Percentiles rank a stretch among this genome's conserved stretches.
Evolutionary conservation across 495 filamentous ascomycete species (phyloP).

Genomic region (Friedmanniomyces simplex): DNA sequence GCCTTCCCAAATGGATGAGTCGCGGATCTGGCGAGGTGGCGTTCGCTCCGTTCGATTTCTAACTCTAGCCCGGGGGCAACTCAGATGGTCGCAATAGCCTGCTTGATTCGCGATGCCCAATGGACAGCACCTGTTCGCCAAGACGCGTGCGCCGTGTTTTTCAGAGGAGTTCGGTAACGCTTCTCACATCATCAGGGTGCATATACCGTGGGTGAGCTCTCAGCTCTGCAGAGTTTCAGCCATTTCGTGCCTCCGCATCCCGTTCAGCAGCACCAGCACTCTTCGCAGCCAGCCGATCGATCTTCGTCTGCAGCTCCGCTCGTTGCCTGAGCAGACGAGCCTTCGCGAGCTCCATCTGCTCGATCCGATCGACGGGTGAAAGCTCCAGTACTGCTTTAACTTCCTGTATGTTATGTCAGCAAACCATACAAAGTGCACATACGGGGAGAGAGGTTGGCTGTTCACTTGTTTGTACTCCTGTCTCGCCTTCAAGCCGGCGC

Average conservation of each 20-base stretch:
- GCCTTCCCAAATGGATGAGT: no score
- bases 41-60: no score
- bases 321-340: constrained; percentile 41
- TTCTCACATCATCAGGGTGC: no score
- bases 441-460: neutral
- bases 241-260: neutral
- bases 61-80: no score
- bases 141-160: no score
- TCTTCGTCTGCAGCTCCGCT: constrained; percentile 46
- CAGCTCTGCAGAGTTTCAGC: neutral
- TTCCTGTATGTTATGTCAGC: constrained; percentile 2
- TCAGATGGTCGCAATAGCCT: no score
- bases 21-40: no score
- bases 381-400: constrained; percentile 20
- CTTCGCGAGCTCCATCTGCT: constrained; percentile 40
- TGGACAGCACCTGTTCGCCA: no score
- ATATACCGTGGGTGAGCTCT: no score
- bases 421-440: neutral
- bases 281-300: constrained; percentile 29
- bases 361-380: constrained; percentile 44
- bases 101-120: no score
- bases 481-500: constrained; percentile 47
- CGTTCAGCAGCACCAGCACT: neutral
- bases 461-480: constrained; percentile 32
- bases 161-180: no score